Base-by-base conservation (phyloP, 75 land plant species). In the Azolla pinnata region DNA sequence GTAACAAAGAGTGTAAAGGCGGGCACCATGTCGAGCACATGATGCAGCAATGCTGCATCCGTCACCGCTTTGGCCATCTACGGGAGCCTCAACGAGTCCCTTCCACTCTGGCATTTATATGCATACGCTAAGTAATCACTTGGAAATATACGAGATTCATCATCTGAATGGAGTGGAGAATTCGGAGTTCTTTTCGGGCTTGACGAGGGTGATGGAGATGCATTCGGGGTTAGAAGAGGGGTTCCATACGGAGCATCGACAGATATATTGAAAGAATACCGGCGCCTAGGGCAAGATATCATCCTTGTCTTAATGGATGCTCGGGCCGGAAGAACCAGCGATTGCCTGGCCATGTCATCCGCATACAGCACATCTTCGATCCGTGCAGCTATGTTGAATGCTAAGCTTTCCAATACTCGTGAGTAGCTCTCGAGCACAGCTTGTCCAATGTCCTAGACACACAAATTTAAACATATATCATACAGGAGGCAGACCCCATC, bases 361-460 rank as follows among this genome's bases (percentile, higher is more conserved):
- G 62, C 78, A 44, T 58, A 81, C 7, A 87, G 75, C 0, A 87
- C 73, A 62, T 87, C 92, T 42, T 83, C 82, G 7, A 87, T 79
- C 12, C 92, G 67, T 1, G 92, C 84, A 29, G 81, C 54, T 17
- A 84, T 76, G 65, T 84, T 87, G 72, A 74, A 87, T 24, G 92
- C 88, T 55, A 87, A 64, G 60, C 92, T 84, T 56, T 87, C 92
- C 56, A 87, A 31, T 24, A 87, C 88, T 33, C 92, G 71, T 4
- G 92, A 87, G 47, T 87, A 87, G 77, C 88, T 84, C 56, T 87
- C 92, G 29, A 87, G 60, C 14, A 87, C 79, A 2, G 92, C 75
- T 28, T 84, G 77, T 21, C 92, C 92, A 32, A 87, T 76, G 66
- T 87, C 92, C 92, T 87, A 68, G 44, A 72, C 45, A 50, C 18